These are phyloP conservation scores for Syzygium jambos DNA, from an alignment of 345 rosid species.

Conservation along the genomic window DNA sequence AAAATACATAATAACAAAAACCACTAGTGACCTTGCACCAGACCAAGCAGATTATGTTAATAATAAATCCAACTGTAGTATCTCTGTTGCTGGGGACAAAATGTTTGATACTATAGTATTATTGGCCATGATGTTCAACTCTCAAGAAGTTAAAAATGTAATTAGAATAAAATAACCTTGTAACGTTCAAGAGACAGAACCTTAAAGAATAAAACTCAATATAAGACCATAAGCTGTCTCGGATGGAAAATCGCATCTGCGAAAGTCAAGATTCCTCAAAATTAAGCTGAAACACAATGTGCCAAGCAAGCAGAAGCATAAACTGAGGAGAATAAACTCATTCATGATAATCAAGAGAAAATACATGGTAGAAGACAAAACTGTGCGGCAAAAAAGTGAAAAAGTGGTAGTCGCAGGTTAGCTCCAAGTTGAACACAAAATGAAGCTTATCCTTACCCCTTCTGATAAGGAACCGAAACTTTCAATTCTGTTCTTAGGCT, in stretches of 20 bases:
- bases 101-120: not conserved
- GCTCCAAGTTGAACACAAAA: not conserved
- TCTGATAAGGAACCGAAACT: not conserved
- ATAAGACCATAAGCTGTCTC: not conserved
- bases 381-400: not conserved
- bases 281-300: not conserved
- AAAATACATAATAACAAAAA: not conserved
- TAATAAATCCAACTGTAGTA: not conserved
- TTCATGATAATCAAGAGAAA: not conserved
- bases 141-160: not conserved
- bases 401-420: not conserved
- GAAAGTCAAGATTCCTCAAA: not conserved
- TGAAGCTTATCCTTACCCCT: not conserved
- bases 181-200: not conserved
- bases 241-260: not conserved
- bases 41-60: not conserved
- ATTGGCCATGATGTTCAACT: not conserved
- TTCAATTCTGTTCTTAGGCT: not conserved
- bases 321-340: not conserved
- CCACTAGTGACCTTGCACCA: not conserved
- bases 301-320: not conserved
- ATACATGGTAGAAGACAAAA: not conserved
- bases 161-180: not conserved
- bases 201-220: not conserved
- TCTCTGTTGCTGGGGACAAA: not conserved